Evolutionary conservation across 2,329 filamentous ascomycete species (phyloP), one percentile per base, ranked within the genome.

Genomic region (Nemania sp.): DNA sequence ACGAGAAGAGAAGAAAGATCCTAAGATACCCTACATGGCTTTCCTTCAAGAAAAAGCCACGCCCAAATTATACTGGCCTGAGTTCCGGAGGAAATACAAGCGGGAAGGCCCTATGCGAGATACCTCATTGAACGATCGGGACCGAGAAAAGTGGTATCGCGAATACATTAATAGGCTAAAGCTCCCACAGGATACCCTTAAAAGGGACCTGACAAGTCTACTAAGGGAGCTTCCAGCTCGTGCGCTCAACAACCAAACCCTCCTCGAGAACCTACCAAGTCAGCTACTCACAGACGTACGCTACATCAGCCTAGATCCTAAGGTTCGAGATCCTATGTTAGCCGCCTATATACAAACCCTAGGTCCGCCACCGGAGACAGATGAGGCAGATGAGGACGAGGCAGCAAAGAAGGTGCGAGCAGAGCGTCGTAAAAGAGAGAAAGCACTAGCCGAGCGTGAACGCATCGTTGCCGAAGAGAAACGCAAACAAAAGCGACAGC

Each of bases 41-140:
- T 92, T 99, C 70, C 83, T 99, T 32, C 89, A 95, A 70, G 88
- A 91, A 56, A 88, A 93, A 73, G 95, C 94, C 0, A 96, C 91
- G 0, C 91, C 93, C 0, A 98, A 97, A 81, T 86, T 99, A 0
- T 99, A 97, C 84, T 99, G 96, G 96, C 91, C 93, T 0, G 96
- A 99, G 78, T 99, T 99, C 81, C 93, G 93, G 75, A 87, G 96
- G 38, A 99, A 98, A 78, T 96, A 89, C 80, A 92, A 91, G 72
- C 94, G 92, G 72, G 94, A 97, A 71, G 80, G 87, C 0, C 87
- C 90, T 60, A 94, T 99, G 92, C 92, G 90, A 68, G 92, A 95
- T 67, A 83, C 88, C 32, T 87, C 85, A 58, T 83, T 94, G 26
- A 82, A 84, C 38, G 93, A 95, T 75, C 93, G 91, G 78, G 93